These are phyloP conservation scores for Calamus simplicifolius DNA, from an alignment of 176 grass and related monocot genomes.

Conservation along the genomic window DNA sequence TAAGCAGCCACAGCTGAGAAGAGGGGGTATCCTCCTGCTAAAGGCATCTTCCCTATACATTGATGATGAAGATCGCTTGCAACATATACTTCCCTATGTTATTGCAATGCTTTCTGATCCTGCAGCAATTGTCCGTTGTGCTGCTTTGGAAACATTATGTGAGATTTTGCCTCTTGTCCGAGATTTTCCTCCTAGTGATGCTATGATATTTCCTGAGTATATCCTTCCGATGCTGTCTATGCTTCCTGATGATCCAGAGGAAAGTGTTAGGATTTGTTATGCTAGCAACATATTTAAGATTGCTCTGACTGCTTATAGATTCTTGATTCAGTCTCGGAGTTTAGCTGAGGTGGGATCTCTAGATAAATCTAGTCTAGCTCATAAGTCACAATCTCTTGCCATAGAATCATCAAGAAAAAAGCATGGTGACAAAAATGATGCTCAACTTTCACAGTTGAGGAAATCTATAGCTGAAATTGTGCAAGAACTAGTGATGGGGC, in stretches of 20 bases:
- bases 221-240: slow-evolving; percentile 96
- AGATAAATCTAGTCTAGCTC: slow-evolving; percentile 29
- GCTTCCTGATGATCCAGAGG: slow-evolving; percentile 95
- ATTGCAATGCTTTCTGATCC: slow-evolving; percentile 97
- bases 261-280: slow-evolving; percentile 97
- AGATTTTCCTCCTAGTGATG: slow-evolving; percentile 94
- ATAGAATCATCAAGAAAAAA: slow-evolving; percentile 37
- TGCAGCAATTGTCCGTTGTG: slow-evolving; percentile 82
- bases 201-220: slow-evolving; percentile 96
- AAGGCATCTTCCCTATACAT: slow-evolving; percentile 69
- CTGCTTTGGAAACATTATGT: slow-evolving; percentile 88
- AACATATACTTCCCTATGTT: slow-evolving; percentile 93
- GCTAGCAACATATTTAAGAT: slow-evolving; percentile 93
- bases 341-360: slow-evolving; percentile 41
- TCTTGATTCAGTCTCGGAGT: slow-evolving; percentile 47
- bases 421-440: slow-evolving; percentile 25
- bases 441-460: slow-evolving; percentile 56
- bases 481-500: slow-evolving; percentile 92
- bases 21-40: slow-evolving; percentile 66
- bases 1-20: slow-evolving; percentile 89
- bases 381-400: slow-evolving; percentile 21
- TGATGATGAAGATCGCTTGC: slow-evolving; percentile 87
- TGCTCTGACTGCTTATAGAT: slow-evolving; percentile 89
- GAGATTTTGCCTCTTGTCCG: slow-evolving; percentile 79
- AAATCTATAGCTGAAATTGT: slow-evolving; percentile 84